A percentile compares a stretch with the other conserved stretches of the same genome.
phyloP scores from a whole-genome alignment of 2,329 filamentous ascomycete species.

The Phialemonium atrogriseum region DNA sequence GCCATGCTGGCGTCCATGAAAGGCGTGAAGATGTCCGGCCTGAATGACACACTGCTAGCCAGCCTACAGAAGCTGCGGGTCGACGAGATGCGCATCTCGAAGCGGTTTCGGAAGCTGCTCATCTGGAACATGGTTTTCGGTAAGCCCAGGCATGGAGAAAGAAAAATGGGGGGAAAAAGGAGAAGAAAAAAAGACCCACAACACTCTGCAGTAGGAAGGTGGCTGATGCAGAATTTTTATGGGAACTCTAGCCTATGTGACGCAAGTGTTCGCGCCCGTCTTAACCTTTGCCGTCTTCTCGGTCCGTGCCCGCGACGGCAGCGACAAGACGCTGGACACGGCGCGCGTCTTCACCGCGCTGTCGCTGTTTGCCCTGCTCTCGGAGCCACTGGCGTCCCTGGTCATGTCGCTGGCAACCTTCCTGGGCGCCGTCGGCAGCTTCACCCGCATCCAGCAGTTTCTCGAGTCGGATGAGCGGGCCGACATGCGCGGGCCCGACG shows the following conservation, averaged over 20 bases:
- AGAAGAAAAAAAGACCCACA: not conserved
- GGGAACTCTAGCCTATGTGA: conserved; percentile 16
- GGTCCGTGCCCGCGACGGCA: conserved; percentile 18
- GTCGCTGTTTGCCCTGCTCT: conserved; percentile 24
- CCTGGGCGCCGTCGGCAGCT: conserved; percentile 22
- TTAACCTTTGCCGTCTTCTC: conserved; percentile 25
- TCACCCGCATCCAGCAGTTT: conserved; percentile 23
- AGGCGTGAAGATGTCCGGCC: conserved; percentile 34
- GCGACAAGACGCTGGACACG: conserved; percentile 18
- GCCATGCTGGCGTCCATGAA: conserved; percentile 33
- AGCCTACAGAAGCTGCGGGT: conserved; percentile 26
- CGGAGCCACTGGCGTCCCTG: conserved; percentile 22
- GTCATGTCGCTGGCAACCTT: conserved; percentile 24
- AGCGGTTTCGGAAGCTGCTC: conserved; percentile 25
- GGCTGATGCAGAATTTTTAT: conserved; percentile 9
- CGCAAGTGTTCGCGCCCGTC: conserved; percentile 21
- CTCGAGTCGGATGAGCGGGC: conserved; percentile 17
- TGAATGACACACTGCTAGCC: conserved; percentile 22
- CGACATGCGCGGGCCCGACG: conserved; percentile 6
- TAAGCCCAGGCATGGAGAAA: conserved; percentile 6
- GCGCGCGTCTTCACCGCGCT: conserved; percentile 26
- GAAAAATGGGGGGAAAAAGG: not conserved
- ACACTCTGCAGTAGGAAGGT: not conserved
- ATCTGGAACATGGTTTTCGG: conserved; percentile 22
- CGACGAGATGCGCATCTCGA: conserved; percentile 28